These are phyloP conservation scores for Trichoderma virens DNA, from an alignment of 495 filamentous ascomycete species.

Conservation along the genomic window DNA sequence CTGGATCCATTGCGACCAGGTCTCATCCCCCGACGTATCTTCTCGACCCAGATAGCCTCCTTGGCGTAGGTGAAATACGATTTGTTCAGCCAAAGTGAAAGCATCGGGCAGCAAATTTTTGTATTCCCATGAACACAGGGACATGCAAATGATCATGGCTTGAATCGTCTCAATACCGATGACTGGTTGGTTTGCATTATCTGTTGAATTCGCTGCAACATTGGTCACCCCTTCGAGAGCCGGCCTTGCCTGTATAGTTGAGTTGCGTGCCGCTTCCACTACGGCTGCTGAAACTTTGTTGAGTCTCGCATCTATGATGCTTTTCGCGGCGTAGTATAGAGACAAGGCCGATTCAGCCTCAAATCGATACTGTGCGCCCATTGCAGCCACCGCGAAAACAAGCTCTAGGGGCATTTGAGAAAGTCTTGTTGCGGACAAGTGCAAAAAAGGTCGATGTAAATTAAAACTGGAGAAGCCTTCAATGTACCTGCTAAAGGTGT, in stretches of 20 bases:
- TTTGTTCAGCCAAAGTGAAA: slow-evolving; percentile 41
- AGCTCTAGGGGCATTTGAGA: slow-evolving; percentile 10
- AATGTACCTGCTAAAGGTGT: slow-evolving; percentile 13
- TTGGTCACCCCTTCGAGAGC: background rate
- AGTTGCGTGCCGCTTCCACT: background rate
- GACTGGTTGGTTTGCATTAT: background rate
- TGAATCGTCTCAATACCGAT: slow-evolving; percentile 20
- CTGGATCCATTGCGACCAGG: slow-evolving; percentile 45
- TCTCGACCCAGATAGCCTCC: slow-evolving; percentile 20
- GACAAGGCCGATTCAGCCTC: slow-evolving; percentile 14
- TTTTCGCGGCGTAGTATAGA: slow-evolving; percentile 14
- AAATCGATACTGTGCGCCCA: slow-evolving; percentile 17
- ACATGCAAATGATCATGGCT: slow-evolving; percentile 40
- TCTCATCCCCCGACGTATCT: slow-evolving; percentile 22
- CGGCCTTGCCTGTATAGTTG: background rate
- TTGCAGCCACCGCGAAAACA: slow-evolving; percentile 14
- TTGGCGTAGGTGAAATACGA: slow-evolving; percentile 39
- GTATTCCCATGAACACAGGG: slow-evolving; percentile 48
- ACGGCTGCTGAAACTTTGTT: slow-evolving; percentile 8
- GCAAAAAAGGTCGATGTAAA: slow-evolving; percentile 39
- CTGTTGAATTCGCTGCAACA: background rate
- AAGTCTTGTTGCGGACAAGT: slow-evolving; percentile 11
- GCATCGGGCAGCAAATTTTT: slow-evolving; percentile 43
- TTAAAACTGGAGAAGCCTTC: slow-evolving; percentile 33
- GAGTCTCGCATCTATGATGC: slow-evolving; percentile 12